Evolutionary conservation across 768 basidiomycete genomes (phyloP), one percentile per base, ranked within the genome.

Genomic region (Suillus lakei): DNA sequence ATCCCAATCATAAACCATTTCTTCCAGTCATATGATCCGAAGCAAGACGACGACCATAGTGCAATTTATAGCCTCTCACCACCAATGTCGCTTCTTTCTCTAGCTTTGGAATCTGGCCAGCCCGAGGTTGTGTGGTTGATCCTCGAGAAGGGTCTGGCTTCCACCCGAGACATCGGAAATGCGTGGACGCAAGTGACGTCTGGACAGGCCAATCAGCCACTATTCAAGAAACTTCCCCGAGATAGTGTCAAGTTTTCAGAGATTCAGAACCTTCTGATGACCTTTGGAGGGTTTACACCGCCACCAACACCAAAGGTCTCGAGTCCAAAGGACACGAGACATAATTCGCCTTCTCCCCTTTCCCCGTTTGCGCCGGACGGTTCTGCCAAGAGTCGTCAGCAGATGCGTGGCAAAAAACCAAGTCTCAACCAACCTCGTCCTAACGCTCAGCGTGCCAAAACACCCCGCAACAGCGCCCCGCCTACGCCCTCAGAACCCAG

Each of bases 81-180:
- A 6, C 70, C 82, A n/a, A 78, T 70, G 50, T 81, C 82, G 50
- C 78, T 86, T 48, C 79, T 92, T 46, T 81, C 80, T 18, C 75
- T 91, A 54, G 88, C 91, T 30, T 62, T 92, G 51, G 80, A 85
- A 68, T 89, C 89, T 16, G 74, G 78, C 61, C 85, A 89, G 70
- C 90, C 90, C 12, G 86, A 90, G 69, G 77, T 87, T 41, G 85
- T 90, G 30, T 89, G 85, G 84, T 79, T 85, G 77, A 76, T 92
- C 59, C 83, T 92, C 34, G 83, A 90, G 56, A 86, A 83, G 51
- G 78, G 78, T n/a, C 80, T 91, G 28, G 83, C 85, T 32, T 80
- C 74, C 59, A 66, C 78, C 46, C 72, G 81, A 21, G 87, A 88
- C 32, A 83, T 88, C 62, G 78, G 77, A 65, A 76, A 83, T 39